These are phyloP conservation scores for Zygotorulaspora sp. DNA, from an alignment of 805 yeast genomes.

Conservation along the genomic window DNA sequence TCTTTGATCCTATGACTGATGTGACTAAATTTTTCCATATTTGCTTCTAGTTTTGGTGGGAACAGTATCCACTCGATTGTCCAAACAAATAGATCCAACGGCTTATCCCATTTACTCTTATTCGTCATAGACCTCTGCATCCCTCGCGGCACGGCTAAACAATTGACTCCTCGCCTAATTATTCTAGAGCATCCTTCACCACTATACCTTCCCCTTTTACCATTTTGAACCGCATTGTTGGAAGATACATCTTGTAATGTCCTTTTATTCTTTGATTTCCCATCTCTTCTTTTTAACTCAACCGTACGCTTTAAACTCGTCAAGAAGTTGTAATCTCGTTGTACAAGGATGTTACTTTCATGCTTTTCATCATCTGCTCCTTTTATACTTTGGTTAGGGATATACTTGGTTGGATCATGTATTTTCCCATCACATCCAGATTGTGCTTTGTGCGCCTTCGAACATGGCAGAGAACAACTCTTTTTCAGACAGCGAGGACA, in stretches of 20 bases:
- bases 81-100: conserved; percentile 63
- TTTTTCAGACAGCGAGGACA: conserved; percentile 72
- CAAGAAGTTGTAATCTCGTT: conserved; percentile 80
- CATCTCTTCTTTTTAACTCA: conserved; percentile 53
- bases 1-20: conserved; percentile 38
- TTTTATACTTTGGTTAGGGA: conserved; percentile 45
- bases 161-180: conserved; percentile 60
- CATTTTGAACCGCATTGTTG: conserved; percentile 10
- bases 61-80: conserved; percentile 67
- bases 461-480: conserved; percentile 72
- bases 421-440: conserved; percentile 62
- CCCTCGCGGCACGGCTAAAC: conserved; percentile 61
- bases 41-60: conserved; percentile 16
- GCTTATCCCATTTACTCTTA: conserved; percentile 66
- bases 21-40: conserved; percentile 33
- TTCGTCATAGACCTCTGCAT: conserved; percentile 65
- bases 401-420: conserved; percentile 52
- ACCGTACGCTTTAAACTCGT: conserved; percentile 55
- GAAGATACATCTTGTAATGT: conserved; percentile 35
- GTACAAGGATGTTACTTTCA: conserved; percentile 45
- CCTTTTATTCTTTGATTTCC: conserved; percentile 41
- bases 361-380: conserved; percentile 34
- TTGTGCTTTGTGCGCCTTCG: conserved; percentile 60
- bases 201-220: conserved; percentile 13
- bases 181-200: conserved; percentile 24